Evolutionary conservation across 169 alveolate species (phyloP).

Genomic region (Miamiensis avidus): DNA sequence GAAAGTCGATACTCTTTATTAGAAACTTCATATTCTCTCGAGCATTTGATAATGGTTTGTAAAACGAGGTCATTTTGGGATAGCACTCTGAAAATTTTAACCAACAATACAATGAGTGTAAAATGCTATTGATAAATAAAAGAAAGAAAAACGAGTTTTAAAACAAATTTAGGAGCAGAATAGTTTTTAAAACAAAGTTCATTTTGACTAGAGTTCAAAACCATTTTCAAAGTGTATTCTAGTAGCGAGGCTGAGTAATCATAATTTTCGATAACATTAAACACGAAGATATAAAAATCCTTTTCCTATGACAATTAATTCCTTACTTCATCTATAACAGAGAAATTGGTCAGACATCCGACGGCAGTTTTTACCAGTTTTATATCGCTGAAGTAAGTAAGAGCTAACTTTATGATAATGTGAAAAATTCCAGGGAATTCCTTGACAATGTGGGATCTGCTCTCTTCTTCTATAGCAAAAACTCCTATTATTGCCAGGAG

Average conservation of each 20-base stretch:
- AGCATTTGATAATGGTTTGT: conserved; percentile 3
- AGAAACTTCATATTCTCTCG: conserved; percentile 6
- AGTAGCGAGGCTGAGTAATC: conserved; percentile 1
- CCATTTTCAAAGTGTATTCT: conserved; percentile 8
- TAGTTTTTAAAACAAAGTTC: conserved; percentile 1
- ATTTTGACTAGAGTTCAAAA: neutral
- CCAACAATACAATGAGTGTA: neutral
- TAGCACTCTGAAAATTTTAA: conserved; percentile 1
- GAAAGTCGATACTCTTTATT: neutral
- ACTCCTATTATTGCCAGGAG: conserved; percentile 6
- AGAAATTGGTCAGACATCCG: conserved; percentile 9
- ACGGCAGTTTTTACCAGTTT: neutral
- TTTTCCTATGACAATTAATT: neutral
- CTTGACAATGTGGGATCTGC: neutral
- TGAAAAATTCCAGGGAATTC: neutral
- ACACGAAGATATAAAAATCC: conserved; percentile 2
- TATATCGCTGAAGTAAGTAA: neutral
- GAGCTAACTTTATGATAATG: neutral
- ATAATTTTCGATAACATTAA: conserved; percentile 13
- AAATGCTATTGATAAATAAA: neutral
- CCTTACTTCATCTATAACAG: neutral
- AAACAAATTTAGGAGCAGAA: neutral
- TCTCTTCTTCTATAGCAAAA: conserved; percentile 16
- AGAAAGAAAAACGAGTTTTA: neutral
- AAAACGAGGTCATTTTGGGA: neutral